Evolutionary conservation across 352 stramenopile genomes (phyloP).

Genomic region (Phytophthora rubi): DNA sequence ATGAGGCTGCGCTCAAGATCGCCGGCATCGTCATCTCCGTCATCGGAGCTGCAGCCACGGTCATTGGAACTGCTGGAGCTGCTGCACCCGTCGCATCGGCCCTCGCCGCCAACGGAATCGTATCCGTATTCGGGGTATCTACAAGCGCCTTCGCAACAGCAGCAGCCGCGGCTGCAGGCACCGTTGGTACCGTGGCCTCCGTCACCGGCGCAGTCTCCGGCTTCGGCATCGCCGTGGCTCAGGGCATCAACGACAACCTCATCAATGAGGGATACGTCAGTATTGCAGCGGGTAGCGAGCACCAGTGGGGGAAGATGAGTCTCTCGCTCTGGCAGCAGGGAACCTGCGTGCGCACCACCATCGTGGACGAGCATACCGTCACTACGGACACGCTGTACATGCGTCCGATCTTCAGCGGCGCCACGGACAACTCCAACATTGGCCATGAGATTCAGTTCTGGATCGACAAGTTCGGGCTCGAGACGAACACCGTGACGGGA

Average conservation of each 20-base stretch:
- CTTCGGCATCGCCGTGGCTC: constrained; percentile 43
- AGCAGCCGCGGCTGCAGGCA: constrained; percentile 21
- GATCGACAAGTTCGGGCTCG: constrained; percentile 52
- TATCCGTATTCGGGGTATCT: constrained; percentile 43
- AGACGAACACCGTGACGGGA: neutral
- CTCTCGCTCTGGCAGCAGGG: constrained; percentile 60
- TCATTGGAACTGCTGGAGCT: constrained; percentile 38
- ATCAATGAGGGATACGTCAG: constrained; percentile 39
- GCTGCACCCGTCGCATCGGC: constrained; percentile 36
- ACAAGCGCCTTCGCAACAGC: constrained; percentile 32
- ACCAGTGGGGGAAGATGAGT: constrained; percentile 51
- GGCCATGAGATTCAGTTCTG: constrained; percentile 58
- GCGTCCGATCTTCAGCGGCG: constrained; percentile 62
- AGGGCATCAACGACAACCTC: constrained; percentile 45
- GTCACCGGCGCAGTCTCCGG: constrained; percentile 39
- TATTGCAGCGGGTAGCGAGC: constrained; percentile 37
- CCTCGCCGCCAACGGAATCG: constrained; percentile 33
- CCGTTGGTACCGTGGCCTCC: constrained; percentile 21
- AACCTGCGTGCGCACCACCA: constrained; percentile 49
- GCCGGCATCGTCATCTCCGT: constrained; percentile 28
- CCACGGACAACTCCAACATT: constrained; percentile 47
- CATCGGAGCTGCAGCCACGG: constrained; percentile 28
- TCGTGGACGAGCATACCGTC: constrained; percentile 46
- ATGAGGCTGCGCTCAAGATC: constrained; percentile 26
- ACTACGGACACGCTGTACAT: constrained; percentile 53